A percentile compares a stretch with the other conserved stretches of the same genome.
phyloP scores from a whole-genome alignment of 2,329 filamentous ascomycete species.

The Stemphylium vesicarium region DNA sequence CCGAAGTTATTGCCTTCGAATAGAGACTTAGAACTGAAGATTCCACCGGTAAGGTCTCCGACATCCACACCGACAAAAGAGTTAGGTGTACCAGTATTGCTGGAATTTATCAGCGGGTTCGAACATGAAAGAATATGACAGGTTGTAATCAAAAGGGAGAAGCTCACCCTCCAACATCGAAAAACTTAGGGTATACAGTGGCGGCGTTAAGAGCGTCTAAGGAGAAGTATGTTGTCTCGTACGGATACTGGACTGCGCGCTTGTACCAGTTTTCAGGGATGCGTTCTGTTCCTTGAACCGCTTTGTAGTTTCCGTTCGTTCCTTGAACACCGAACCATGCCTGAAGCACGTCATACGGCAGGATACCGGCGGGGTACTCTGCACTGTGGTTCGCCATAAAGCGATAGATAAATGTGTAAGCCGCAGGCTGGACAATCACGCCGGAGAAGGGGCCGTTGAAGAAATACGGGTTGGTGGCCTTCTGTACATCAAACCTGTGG shows the following conservation, averaged over 20 bases:
- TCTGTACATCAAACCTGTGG: conserved; percentile 28
- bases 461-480: conserved; percentile 25
- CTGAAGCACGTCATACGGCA: conserved; percentile 27
- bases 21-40: conserved; percentile 21
- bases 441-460: conserved; percentile 34
- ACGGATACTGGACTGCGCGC: conserved; percentile 29
- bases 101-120: background rate
- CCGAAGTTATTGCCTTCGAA: conserved; percentile 26
- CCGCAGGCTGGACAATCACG: conserved; percentile 32
- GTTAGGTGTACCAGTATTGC: conserved; percentile 31
- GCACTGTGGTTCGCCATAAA: conserved; percentile 36
- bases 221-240: conserved; percentile 28
- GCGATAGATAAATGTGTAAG: conserved; percentile 35
- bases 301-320: conserved; percentile 20
- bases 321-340: conserved; percentile 33
- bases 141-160: no score
- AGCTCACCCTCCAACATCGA: conserved; percentile 26
- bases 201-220: conserved; percentile 26
- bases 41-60: conserved; percentile 22
- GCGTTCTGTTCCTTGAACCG: conserved; percentile 23
- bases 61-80: conserved; percentile 30
- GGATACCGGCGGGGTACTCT: conserved; percentile 20
- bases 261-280: conserved; percentile 34
- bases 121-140: background rate
- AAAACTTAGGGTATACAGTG: conserved; percentile 30